Percentiles rank a stretch among this genome's conserved stretches.
These are phyloP conservation scores for Venturia asperata DNA, from an alignment of 2,329 filamentous ascomycete species.

Conservation along the genomic window DNA sequence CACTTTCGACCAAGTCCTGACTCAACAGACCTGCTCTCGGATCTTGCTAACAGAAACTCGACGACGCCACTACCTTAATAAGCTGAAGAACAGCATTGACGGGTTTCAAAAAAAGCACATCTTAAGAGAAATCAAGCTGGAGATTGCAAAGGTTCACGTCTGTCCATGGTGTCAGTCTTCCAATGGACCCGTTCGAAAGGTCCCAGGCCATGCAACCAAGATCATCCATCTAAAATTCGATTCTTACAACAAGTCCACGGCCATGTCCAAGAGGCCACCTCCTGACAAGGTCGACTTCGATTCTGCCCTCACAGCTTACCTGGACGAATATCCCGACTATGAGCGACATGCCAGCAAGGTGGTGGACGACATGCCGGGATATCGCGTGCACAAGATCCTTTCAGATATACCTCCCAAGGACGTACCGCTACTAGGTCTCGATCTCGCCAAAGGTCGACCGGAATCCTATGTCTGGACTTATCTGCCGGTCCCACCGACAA, in stretches of 20 bases:
- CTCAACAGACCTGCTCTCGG: conserved; percentile 62
- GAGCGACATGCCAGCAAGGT: conserved; percentile 89
- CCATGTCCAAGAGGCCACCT: conserved; percentile 75
- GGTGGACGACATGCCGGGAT: conserved; percentile 86
- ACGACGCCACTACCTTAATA: conserved; percentile 67
- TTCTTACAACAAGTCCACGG: conserved; percentile 79
- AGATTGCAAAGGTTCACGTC: conserved; percentile 77
- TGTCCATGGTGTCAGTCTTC: conserved; percentile 75
- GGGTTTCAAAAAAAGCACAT: conserved; percentile 78
- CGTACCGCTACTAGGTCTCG: conserved; percentile 83
- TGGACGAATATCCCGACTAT: conserved; percentile 61
- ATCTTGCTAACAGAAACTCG: conserved; percentile 78
- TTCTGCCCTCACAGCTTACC: conserved; percentile 73
- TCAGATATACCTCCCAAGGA: conserved; percentile 77
- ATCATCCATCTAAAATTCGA: conserved; percentile 90
- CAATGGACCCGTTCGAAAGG: conserved; percentile 89
- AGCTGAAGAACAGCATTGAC: conserved; percentile 69
- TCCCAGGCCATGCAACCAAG: conserved; percentile 74
- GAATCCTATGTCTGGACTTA: conserved; percentile 99
- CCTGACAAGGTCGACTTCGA: conserved; percentile 79
- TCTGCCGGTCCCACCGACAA: conserved; percentile 86
- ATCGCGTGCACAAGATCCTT: conserved; percentile 85
- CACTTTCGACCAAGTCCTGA: conserved; percentile 52
- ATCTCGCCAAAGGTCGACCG: conserved; percentile 77
- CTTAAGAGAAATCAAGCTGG: conserved; percentile 79